These are phyloP conservation scores for Medicago truncatula DNA, from an alignment of 306 rosid genomes.

Conservation along the genomic window DNA sequence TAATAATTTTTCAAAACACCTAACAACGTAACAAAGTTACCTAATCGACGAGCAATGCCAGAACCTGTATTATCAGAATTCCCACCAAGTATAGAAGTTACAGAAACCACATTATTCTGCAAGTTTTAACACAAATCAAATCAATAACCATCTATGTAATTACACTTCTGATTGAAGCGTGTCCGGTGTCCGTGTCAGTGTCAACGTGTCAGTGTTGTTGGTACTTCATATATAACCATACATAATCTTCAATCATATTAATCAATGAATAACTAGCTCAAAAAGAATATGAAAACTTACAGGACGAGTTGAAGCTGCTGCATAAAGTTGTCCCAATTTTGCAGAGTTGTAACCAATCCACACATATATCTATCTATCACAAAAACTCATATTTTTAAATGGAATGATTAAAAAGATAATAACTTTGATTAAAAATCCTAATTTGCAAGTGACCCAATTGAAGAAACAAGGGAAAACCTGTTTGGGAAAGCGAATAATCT, in stretches of 20 bases:
- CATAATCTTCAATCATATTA: neutral
- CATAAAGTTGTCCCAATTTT: constrained; percentile 81
- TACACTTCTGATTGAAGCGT: no score
- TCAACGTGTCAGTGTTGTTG: no score
- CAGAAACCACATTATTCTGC: constrained; percentile 68
- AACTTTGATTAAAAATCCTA: neutral
- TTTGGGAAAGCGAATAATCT: constrained; percentile 74
- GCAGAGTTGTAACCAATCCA: constrained; percentile 90
- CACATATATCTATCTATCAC: constrained; percentile 76
- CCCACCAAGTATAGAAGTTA: constrained; percentile 85
- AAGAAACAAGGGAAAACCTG: constrained; percentile 53
- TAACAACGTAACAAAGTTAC: constrained; percentile 45
- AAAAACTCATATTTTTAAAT: neutral
- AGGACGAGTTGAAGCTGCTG: constrained; percentile 82
- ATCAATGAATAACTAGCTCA: neutral
- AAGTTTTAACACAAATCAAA: constrained; percentile 12
- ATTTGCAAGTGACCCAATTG: neutral
- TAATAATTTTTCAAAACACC: neutral
- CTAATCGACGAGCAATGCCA: constrained; percentile 82
- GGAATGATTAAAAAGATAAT: neutral
- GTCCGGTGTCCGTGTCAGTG: no score
- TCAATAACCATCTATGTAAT: neutral
- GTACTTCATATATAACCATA: neutral
- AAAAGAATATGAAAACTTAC: constrained; percentile 52
- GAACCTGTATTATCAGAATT: constrained; percentile 87